These are phyloP conservation scores for Phaffia rhodozyma DNA, from an alignment of 1,284 basidiomycete species.

Conservation along the genomic window DNA sequence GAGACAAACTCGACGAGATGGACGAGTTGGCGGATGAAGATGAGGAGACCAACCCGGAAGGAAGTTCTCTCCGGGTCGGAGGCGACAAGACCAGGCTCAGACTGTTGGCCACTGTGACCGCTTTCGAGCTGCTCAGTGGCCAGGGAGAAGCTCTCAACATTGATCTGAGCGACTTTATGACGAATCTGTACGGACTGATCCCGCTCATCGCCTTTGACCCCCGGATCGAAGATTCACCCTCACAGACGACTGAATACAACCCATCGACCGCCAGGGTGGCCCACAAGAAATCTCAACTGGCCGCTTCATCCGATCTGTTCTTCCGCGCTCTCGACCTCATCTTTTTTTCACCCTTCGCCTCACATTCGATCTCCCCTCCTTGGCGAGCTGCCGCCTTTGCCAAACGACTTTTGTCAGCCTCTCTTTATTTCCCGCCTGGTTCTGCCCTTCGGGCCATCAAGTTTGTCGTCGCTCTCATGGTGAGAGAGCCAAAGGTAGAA, in stretches of 20 bases:
- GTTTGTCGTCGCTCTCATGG: slow-evolving; percentile 59
- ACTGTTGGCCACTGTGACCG: slow-evolving; percentile 81
- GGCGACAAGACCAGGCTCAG: slow-evolving; percentile 47
- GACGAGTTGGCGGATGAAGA: slow-evolving; percentile 31
- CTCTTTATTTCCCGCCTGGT: slow-evolving; percentile 63
- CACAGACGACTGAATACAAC: slow-evolving; percentile 25
- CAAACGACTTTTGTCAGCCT: slow-evolving; percentile 70
- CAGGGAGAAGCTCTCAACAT: slow-evolving; percentile 96
- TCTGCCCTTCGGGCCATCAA: slow-evolving; percentile 55
- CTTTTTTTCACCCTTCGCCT: slow-evolving; percentile 54
- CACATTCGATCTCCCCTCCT: slow-evolving; percentile 47
- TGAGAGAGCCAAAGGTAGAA: slow-evolving; percentile 66
- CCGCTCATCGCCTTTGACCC: slow-evolving; percentile 40
- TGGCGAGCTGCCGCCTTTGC: slow-evolving; percentile 80
- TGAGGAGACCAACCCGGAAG: slow-evolving; percentile 38
- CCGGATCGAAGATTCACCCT: slow-evolving; percentile 38
- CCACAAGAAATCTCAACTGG: slow-evolving; percentile 20
- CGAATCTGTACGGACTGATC: slow-evolving; percentile 40
- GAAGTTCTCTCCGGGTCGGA: slow-evolving; percentile 17
- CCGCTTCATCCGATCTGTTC: slow-evolving; percentile 49
- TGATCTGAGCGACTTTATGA: slow-evolving; percentile 81
- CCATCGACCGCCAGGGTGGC: slow-evolving; percentile 19
- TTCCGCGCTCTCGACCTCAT: slow-evolving; percentile 71
- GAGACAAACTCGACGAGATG: slow-evolving; percentile 25
- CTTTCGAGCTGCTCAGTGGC: slow-evolving; percentile 88